Base-by-base conservation (phyloP, 2,329 filamentous ascomycete genomes). In the Fusarium graminum region DNA sequence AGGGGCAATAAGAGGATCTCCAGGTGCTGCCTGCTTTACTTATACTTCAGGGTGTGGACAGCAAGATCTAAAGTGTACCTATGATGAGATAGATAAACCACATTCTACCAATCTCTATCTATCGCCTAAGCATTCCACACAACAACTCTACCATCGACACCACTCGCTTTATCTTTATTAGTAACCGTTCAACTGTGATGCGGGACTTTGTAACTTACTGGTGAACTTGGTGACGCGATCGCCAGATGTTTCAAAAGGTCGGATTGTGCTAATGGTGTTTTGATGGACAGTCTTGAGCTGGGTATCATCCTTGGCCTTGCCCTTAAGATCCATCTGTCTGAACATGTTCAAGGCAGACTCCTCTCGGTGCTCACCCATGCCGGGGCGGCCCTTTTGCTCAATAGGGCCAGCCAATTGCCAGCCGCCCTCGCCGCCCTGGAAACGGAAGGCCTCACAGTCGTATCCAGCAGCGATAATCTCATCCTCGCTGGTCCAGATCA, bases 301-400 rank as follows among this genome's bases (percentile, higher is more conserved):
- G 6, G 94, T 97, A 77, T 98, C 94, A 74, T 97, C 93, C 76
- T 92, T 92, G 55, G 85, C 83, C 80, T 97, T 97, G 65, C 95
- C 95, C 85, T 95, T 97, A 68, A 99, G 85, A 79, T 99, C 95
- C 95, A 99, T 98, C 82, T 97, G 94, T 74, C 89, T 88, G 82
- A 99, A 99, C 93, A 98, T 97, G 80, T 98, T 97, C 77, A 97
- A 83, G 25, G 95, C 95, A 68, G 92, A 95, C 78, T 98, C 95
- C 80, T 98, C 95, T 30, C 91, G 86, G 59, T 83, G 82, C 54
- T 87, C 86, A 58, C 85, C 88, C 54, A 83, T 77, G 40, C 86
- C 90, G 28, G 85, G 82, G 7, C 85, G 81, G 47, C 86, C 84
- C 80, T 94, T 93, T 46, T 83, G 82, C 80, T 97, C 94, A 63